Conservation (phyloP, 768 basidiomycete species). For the Trametes coccinea region DNA sequence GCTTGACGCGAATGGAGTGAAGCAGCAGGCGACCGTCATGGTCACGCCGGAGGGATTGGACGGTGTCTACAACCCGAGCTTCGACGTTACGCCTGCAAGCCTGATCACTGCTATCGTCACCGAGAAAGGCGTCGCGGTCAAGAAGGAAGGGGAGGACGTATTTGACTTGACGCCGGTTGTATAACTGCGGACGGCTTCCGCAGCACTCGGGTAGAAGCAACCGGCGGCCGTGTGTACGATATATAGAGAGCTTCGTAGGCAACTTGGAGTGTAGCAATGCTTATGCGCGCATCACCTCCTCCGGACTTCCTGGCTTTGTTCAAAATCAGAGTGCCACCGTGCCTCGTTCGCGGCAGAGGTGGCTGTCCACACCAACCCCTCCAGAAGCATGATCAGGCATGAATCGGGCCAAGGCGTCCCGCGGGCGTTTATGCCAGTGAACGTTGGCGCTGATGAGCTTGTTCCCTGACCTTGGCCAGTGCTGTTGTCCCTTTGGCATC, state of each 20-base stretch:
- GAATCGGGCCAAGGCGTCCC: too few species aligned
- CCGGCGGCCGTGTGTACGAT: constrained; percentile 1
- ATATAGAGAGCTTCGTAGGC: not conserved
- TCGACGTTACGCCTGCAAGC: constrained; percentile 94
- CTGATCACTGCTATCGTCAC: constrained; percentile 95
- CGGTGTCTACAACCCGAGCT: constrained; percentile 87
- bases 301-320: too few species aligned
- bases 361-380: too few species aligned
- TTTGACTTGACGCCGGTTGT: constrained; percentile 71
- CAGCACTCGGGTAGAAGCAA: not conserved
- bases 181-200: constrained; percentile 19
- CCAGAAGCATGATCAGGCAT: too few species aligned
- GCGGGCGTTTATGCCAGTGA: too few species aligned
- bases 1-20: constrained; percentile 40
- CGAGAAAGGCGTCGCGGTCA: constrained; percentile 89
- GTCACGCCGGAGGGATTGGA: constrained; percentile 65
- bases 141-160: constrained; percentile 49
- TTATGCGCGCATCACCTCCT: not conserved
- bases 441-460: not conserved
- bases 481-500: not conserved
- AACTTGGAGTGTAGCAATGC: not conserved
- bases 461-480: not conserved
- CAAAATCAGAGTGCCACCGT: too few species aligned
- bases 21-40: constrained; percentile 76
- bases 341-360: too few species aligned